Evolutionary conservation across 2,329 filamentous ascomycete species (phyloP).

Genomic region (Fusarium abutilonis): DNA sequence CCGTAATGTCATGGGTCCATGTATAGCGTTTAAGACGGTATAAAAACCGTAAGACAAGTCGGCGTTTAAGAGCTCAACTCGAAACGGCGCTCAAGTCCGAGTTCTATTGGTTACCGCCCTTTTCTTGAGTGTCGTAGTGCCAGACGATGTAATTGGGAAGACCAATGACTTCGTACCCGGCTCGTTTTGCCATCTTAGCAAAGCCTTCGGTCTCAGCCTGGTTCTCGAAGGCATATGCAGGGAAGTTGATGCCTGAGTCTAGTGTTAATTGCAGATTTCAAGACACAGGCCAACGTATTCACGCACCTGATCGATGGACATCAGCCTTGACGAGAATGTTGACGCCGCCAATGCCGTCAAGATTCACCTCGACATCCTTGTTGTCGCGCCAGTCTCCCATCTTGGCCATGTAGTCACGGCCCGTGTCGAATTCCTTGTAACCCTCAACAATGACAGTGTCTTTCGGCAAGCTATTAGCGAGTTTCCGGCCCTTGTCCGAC

Average conservation of each 20-base stretch:
- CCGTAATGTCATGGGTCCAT: conserved; percentile 34
- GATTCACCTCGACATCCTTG: conserved; percentile 89
- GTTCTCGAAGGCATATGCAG: conserved; percentile 95
- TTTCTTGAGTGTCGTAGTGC: conserved; percentile 98
- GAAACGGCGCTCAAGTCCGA: conserved; percentile 3
- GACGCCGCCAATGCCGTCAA: conserved; percentile 96
- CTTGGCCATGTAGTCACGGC: conserved; percentile 85
- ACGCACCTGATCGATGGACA: conserved; percentile 88
- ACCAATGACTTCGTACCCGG: conserved; percentile 90
- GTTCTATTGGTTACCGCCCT: conserved; percentile 75
- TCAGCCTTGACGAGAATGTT: conserved; percentile 98
- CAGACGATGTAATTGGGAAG: conserved; percentile 98
- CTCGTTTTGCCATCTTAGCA: conserved; percentile 97
- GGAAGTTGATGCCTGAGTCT: conserved; percentile 89
- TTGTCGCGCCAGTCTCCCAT: conserved; percentile 94
- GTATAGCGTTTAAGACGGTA: conserved; percentile 15
- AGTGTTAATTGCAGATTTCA: conserved; percentile 38
- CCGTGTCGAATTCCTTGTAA: conserved; percentile 93
- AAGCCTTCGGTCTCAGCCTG: conserved; percentile 99
- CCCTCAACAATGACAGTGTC: conserved; percentile 91
- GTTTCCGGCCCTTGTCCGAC: conserved; percentile 81
- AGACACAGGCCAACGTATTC: not conserved
- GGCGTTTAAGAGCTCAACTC: conserved; percentile 11
- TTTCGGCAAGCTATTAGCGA: conserved; percentile 78
- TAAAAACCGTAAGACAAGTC: not conserved